A percentile compares a stretch with the other conserved stretches of the same genome.
Evolutionary conservation across 1,284 basidiomycete genomes (phyloP).

Genomic region (Bjerkandera adusta): DNA sequence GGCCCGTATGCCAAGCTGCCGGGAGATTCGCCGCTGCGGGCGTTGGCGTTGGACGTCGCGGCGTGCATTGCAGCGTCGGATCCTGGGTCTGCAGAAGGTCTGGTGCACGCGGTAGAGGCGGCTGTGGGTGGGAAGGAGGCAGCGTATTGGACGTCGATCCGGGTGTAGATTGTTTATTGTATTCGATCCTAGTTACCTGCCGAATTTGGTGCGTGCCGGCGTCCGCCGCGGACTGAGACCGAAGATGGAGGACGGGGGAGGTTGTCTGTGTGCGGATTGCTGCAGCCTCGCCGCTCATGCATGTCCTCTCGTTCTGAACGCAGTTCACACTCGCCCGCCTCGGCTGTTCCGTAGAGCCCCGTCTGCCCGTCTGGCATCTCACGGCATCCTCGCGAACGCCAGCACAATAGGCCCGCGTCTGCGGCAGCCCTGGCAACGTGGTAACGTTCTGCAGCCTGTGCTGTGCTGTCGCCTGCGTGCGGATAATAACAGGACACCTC

Average conservation of each 20-base stretch:
- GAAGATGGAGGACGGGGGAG: too few species aligned
- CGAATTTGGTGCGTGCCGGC: too few species aligned
- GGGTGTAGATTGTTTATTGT: background rate
- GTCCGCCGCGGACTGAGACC: too few species aligned
- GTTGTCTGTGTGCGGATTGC: too few species aligned
- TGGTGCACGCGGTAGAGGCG: conserved; percentile 37
- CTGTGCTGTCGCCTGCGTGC: conserved; percentile 13
- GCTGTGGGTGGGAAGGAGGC: conserved; percentile 38
- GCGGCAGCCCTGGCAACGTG: conserved; percentile 19
- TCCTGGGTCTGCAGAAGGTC: conserved; percentile 20
- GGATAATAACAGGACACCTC: conserved; percentile 8
- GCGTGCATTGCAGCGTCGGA: conserved; percentile 23
- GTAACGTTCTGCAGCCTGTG: conserved; percentile 19
- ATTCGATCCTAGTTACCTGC: conserved; percentile 5
- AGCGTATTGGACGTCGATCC: conserved; percentile 39
- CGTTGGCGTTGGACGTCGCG: conserved; percentile 50
- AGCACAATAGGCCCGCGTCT: conserved; percentile 18
- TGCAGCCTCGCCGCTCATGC: conserved; percentile 27
- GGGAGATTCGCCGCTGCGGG: conserved; percentile 29
- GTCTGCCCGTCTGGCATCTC: conserved; percentile 13
- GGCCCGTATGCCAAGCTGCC: conserved; percentile 77
- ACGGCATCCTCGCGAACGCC: conserved; percentile 3
- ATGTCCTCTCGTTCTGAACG: conserved; percentile 19
- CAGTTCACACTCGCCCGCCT: conserved; percentile 8
- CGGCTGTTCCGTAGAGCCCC: conserved; percentile 3